Percentiles rank a stretch among this genome's conserved stretches.
phyloP scores from a whole-genome alignment of 441 rosid species.

The Geranium incanum region DNA sequence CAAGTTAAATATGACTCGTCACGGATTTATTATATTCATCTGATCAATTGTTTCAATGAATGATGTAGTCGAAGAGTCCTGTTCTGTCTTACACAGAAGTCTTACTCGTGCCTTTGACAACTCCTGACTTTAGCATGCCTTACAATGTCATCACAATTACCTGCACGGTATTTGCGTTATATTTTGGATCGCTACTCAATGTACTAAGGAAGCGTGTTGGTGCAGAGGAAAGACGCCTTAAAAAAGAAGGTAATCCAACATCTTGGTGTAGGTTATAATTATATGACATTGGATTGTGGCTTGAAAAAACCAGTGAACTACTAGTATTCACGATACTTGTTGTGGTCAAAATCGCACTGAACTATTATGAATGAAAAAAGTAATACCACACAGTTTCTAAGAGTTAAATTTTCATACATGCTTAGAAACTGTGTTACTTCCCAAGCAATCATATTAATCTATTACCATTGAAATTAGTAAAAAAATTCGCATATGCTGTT shows the following conservation, averaged over 20 bases:
- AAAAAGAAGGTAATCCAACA: conserved; percentile 47
- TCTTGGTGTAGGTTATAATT: conserved; percentile 4
- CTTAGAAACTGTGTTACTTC: too few species aligned
- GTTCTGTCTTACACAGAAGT: conserved; percentile 81
- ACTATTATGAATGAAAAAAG: too few species aligned
- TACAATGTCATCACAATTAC: conserved; percentile 94
- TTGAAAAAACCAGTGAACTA: neutral
- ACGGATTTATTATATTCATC: conserved; percentile 1
- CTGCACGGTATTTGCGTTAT: conserved; percentile 85
- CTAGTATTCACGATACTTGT: too few species aligned
- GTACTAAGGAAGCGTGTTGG: conserved; percentile 61
- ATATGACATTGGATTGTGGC: neutral
- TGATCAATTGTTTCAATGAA: conserved; percentile 17
- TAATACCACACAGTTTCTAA: too few species aligned
- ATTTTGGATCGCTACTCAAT: conserved; percentile 83
- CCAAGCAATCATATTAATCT: too few species aligned
- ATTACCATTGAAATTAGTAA: too few species aligned
- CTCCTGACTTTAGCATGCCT: conserved; percentile 99
- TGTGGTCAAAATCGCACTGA: neutral
- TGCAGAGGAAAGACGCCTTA: conserved; percentile 77
- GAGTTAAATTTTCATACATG: too few species aligned
- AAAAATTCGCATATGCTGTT: too few species aligned
- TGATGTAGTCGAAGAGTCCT: conserved; percentile 54
- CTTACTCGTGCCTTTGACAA: conserved; percentile 78
- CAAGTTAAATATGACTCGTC: conserved; percentile 4